Evolutionary conservation across 2,329 filamentous ascomycete genomes (phyloP), one percentile per base, ranked within the genome.

Genomic region (Phaeoacremonium minimum): DNA sequence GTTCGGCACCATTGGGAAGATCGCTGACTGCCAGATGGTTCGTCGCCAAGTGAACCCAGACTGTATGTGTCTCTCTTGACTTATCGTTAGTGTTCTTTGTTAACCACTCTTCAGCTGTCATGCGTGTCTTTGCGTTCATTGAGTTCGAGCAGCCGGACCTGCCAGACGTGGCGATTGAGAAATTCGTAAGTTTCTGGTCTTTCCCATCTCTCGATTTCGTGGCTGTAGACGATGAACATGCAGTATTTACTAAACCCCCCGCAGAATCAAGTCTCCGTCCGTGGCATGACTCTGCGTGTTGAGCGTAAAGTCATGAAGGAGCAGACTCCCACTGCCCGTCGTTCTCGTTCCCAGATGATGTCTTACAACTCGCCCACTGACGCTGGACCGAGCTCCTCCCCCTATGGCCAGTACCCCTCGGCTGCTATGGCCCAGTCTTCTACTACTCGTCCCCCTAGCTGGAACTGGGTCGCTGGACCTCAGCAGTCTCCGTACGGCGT

Each of bases 111-210:
- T 18, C 15, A 7, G 14, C 17, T 17, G 17, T 36, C 14, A 31
- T 40, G 6, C 47, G 44, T 2, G 45, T 50, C 4, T 61, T 62
- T 34, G 57, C 51, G 5, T 63, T 62, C 32, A 26, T 49, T 16
- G 46, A 48, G 37, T 49, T 41, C 30, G 26, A 40, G 6, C 47
- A 44, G 11, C 30, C 43, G 2, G 45, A 46, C 32, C 38, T 44
- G 38, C 42, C 46, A 8, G 47, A 48, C 34, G 5, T 15, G n/a
- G 41, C 41, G 30, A 38, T 43, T 17, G 28, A 12, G 31, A 36
- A 18, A 20, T 38, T 41, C n/a, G 22, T 26, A n/a, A 26, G 22
- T 26, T 9, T n/a, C n/a, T n/a, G n/a, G n/a, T n/a, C n/a, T n/a
- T n/a, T n/a, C n/a, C n/a, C n/a, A n/a, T n/a, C n/a, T n/a, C n/a